Evolutionary conservation across 257 asterid genomes (phyloP), one percentile per base, ranked within the genome.

Genomic region (Linaria vulgaris): DNA sequence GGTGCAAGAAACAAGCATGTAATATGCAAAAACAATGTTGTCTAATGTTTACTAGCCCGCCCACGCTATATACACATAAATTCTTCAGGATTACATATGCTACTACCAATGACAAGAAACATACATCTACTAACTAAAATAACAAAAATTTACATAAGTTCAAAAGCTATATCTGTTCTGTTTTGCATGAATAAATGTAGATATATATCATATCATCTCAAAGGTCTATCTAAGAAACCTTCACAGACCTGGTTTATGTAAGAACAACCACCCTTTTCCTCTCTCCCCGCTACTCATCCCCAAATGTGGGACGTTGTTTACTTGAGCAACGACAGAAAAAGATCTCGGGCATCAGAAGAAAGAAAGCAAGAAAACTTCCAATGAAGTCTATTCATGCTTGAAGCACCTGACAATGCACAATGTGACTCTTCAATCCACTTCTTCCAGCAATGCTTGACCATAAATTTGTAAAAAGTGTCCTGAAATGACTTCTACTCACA

Each of bases 391-490:
- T 25, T 81, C 75, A 83, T 15, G 83, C 88, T 73, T 77, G 89
- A 59, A 83, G 84, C 68, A 83, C 89, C 59, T 83, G 89, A 38
- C 86, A 83, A 55, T 83, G 89, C 71, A 83, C 86, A 22, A 80
- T 83, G 70, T 80, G 89, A 27, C 84, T 80, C 89, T 83, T 83
- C 77, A 83, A 57, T 25, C 89, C 89, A 39, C 81, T 75, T 60
- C 89, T 74, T 23, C 89, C 89, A 17, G 89, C 89, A 39, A 83
- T 80, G 22, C 84, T 83, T 20, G 86, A 83, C 89, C 86, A 83
- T 14, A 83, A 21, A 62, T 83, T 83, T 6, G 89, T 80, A 49
- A 83, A 83, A 10, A 78, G 22, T 59, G 71, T 83, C 77, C 86
- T 59, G 25, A 71, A 55, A 77, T 83, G 83, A 24, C 86, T 82